Conservation (phyloP, 2,329 filamentous ascomycete species). For the Monilinia fructicola region DNA sequence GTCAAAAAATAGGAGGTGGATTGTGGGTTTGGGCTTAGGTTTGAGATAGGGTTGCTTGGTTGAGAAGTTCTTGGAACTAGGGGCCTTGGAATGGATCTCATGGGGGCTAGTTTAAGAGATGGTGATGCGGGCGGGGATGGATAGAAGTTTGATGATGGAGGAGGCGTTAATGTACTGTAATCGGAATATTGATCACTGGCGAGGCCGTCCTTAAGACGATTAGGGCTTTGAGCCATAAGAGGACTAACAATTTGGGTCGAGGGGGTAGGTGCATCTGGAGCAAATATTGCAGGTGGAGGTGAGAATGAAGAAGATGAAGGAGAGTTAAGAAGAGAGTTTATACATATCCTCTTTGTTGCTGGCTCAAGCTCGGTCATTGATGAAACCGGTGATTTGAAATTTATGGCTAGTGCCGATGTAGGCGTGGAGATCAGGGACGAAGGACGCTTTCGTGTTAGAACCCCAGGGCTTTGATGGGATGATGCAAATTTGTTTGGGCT, state of each 20-base stretch:
- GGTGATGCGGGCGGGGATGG: slow-evolving; percentile 1
- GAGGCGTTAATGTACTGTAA: neutral
- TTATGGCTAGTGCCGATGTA: neutral
- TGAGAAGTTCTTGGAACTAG: neutral
- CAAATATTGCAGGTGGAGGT: neutral
- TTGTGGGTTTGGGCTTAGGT: neutral
- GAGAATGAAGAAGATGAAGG: neutral
- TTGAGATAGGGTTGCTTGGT: no score
- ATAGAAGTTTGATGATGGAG: neutral
- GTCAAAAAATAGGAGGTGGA: neutral
- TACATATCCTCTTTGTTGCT: neutral
- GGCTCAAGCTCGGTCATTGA: no score
- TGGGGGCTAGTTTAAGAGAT: no score
- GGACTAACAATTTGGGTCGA: neutral
- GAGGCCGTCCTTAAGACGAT: no score
- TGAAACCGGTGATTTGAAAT: neutral
- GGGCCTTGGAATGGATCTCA: neutral
- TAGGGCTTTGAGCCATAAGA: neutral
- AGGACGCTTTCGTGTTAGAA: neutral
- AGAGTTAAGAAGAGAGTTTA: neutral
- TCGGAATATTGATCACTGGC: neutral
- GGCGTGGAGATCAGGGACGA: neutral
- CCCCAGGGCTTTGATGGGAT: neutral
- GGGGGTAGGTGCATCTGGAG: no score
- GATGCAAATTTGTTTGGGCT: neutral